These are phyloP conservation scores for Dactylellina drechsleri DNA, from an alignment of 2,329 filamentous ascomycete genomes.

Conservation along the genomic window DNA sequence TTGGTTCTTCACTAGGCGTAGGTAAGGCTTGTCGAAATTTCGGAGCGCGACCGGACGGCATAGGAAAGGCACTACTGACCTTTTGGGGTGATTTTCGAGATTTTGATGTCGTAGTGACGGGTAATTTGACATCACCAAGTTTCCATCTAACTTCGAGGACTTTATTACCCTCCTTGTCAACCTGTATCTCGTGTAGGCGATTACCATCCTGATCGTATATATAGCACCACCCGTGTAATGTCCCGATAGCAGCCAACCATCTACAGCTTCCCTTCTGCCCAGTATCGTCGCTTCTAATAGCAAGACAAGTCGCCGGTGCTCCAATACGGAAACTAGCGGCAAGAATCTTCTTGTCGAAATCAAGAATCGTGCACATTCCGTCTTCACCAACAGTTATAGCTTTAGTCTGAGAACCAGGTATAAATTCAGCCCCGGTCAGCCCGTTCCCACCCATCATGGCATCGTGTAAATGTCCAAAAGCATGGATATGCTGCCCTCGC, in stretches of 20 bases:
- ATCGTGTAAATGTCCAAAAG: slow-evolving; percentile 58
- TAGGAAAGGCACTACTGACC: slow-evolving; percentile 5
- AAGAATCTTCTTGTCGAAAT: slow-evolving; percentile 58
- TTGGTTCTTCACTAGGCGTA: slow-evolving; percentile 30
- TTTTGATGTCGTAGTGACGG: slow-evolving; percentile 1
- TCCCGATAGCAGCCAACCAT: slow-evolving; percentile 57
- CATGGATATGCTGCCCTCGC: slow-evolving; percentile 57
- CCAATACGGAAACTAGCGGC: slow-evolving; percentile 58
- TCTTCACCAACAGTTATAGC: slow-evolving; percentile 59
- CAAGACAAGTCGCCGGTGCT: slow-evolving; percentile 56
- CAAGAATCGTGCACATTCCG: slow-evolving; percentile 57
- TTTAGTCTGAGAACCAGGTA: slow-evolving; percentile 57
- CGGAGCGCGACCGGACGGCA: slow-evolving; percentile 14
- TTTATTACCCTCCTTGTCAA: slow-evolving; percentile 56
- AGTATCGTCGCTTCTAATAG: slow-evolving; percentile 54
- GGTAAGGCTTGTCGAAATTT: slow-evolving; percentile 15
- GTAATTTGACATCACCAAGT: slow-evolving; percentile 49
- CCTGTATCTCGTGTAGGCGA: slow-evolving; percentile 56
- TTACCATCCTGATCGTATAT: slow-evolving; percentile 58
- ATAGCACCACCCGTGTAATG: slow-evolving; percentile 58
- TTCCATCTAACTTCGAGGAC: slow-evolving; percentile 58
- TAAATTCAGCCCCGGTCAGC: slow-evolving; percentile 58
- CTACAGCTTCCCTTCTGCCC: slow-evolving; percentile 52
- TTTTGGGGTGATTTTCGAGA: slow-evolving; percentile 19
- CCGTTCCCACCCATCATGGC: slow-evolving; percentile 57